These are phyloP conservation scores for Aspergillus unguis DNA, from an alignment of 2,329 filamentous ascomycete genomes.

Conservation along the genomic window DNA sequence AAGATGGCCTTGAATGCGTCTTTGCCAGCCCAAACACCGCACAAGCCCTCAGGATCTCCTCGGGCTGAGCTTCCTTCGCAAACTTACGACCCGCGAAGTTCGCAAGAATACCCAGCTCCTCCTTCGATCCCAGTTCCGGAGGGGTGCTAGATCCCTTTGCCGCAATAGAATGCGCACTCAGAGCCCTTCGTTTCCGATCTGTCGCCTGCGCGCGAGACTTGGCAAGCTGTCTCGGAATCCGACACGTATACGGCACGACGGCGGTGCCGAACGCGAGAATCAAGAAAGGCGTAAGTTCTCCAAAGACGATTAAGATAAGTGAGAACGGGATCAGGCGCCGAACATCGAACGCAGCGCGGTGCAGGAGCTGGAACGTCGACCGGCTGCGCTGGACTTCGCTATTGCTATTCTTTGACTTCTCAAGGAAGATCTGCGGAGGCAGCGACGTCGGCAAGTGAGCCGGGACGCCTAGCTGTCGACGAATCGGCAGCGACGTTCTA, in stretches of 20 bases:
- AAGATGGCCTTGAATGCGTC: conserved; percentile 42
- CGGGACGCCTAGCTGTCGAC: conserved; percentile 30
- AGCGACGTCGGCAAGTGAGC: conserved; percentile 35
- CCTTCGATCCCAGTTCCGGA: conserved; percentile 16
- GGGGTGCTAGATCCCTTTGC: conserved; percentile 14
- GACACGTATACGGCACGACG: conserved; percentile 75
- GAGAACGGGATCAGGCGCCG: conserved; percentile 75
- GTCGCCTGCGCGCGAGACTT: conserved; percentile 54
- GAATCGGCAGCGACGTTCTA: conserved; percentile 32
- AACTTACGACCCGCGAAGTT: conserved; percentile 22
- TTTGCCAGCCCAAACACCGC: conserved; percentile 34
- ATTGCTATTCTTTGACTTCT: background rate
- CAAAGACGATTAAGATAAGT: conserved; percentile 70
- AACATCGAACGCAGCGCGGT: conserved; percentile 67
- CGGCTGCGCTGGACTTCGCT: conserved; percentile 49
- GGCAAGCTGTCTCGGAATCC: conserved; percentile 73
- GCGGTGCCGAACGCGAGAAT: conserved; percentile 66
- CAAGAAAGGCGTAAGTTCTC: conserved; percentile 80
- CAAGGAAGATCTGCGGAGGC: conserved; percentile 12
- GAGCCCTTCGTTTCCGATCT: conserved; percentile 32
- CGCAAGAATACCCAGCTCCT: conserved; percentile 31
- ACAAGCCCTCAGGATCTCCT: conserved; percentile 33
- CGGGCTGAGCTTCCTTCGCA: conserved; percentile 19
- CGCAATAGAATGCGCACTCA: conserved; percentile 22
- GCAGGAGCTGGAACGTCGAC: conserved; percentile 67